Evolutionary conservation across 73 alveolate species (phyloP).

Genomic region (Symbiodinium pilosum): DNA sequence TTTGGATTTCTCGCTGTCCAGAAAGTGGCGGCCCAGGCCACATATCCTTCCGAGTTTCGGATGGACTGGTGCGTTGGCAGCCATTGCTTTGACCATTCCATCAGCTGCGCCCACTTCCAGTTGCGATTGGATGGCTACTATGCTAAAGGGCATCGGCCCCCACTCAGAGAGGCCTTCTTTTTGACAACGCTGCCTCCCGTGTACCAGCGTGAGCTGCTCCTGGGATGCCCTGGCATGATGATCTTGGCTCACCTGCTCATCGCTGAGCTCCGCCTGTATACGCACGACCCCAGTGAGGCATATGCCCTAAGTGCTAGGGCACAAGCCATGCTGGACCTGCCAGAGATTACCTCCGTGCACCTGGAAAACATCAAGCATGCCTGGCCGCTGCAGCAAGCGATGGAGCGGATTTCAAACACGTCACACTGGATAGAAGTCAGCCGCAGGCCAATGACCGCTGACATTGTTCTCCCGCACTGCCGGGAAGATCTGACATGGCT

Average conservation of each 20-base stretch:
- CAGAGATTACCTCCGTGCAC: constrained; percentile 22
- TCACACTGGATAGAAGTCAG: not conserved
- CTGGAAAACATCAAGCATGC: constrained; percentile 30
- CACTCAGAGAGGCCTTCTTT: constrained; percentile 67
- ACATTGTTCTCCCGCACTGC: constrained; percentile 69
- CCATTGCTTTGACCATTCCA: constrained; percentile 45
- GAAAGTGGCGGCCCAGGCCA: constrained; percentile 34
- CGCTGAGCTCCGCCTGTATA: constrained; percentile 29
- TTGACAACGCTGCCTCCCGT: constrained; percentile 66
- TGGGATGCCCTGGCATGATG: constrained; percentile 85
- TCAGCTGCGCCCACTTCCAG: constrained; percentile 87
- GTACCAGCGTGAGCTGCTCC: constrained; percentile 73
- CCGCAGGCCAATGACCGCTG: constrained; percentile 18
- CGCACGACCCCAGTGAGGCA: constrained; percentile 38
- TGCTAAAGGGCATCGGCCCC: constrained; percentile 37
- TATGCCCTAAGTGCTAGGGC: constrained; percentile 10
- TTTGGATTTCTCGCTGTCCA: not conserved
- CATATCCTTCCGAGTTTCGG: constrained; percentile 79
- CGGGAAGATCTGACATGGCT: constrained; percentile 68
- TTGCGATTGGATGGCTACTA: constrained; percentile 34
- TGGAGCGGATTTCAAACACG: not conserved
- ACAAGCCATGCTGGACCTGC: constrained; percentile 45
- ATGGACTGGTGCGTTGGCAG: constrained; percentile 83
- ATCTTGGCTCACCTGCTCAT: constrained; percentile 4
- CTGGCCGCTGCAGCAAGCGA: constrained; percentile 38